Evolutionary conservation across 2,329 filamentous ascomycete species (phyloP), one percentile per base, ranked within the genome.

Genomic region (Paraconiothyrium sp.): DNA sequence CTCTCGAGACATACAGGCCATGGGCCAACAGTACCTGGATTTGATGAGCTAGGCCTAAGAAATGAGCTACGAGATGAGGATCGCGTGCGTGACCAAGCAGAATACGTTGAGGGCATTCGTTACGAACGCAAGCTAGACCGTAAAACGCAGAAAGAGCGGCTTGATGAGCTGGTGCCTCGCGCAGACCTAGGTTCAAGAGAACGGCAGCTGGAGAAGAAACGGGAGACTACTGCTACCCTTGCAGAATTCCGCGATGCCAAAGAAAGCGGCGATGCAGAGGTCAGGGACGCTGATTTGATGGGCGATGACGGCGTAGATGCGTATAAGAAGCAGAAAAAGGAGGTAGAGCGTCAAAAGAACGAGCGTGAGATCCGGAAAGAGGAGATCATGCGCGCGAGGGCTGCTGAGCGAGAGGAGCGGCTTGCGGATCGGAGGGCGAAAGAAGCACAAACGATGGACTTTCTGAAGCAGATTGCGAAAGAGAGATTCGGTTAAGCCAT

Each of bases 171-270:
- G 0, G 88, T 85, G 0, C 94, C 94, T 0, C 91, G 92, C 11
- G 92, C 94, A 0, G 93, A 95, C 62, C 82, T 93, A 0, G 93
- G 94, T 0, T 92, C 91, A 0, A 89, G 89, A 49, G 94, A 97
- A 80, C 89, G 94, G 11, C 87, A 89, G 72, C 84, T 98, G 0
- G 94, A 99, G 81, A 97, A 97, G 85, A 90, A 89, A 66, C 86
- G 85, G 37, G 90, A 91, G 64, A 83, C 86, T 5, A 90, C 91
- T 34, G 89, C 90, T 7, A 88, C 90, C 67, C 90, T 96, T 82
- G 86, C 88, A 30, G 85, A 86, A 11, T 97, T 97, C 73, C 81
- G 88, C 60, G 84, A 93, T 66, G 74, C 82, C 67, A 88, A 85
- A 65, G 90, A 88, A 13, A 87, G 89, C 0, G 89, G 87, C 0